Base-by-base conservation (phyloP, 352 stramenopile genomes). In the Globisporangium ultimum region DNA sequence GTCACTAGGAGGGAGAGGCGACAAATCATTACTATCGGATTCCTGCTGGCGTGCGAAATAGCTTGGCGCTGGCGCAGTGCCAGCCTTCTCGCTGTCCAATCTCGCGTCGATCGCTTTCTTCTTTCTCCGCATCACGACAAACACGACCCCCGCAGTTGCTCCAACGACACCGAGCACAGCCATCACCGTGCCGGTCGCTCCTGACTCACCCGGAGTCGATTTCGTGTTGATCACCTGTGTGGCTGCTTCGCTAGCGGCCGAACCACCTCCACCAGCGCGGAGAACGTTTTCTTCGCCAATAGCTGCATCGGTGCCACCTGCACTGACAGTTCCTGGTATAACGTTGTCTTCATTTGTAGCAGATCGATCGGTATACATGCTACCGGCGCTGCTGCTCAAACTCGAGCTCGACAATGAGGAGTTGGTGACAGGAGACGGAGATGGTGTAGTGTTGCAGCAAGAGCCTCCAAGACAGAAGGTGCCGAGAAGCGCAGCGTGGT, bases 401-500 rank as follows among this genome's bases (percentile, higher is more conserved):
- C 9, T 8, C 22, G 55, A 48, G 15, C 32, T 62, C 6, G 57
- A 43, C 21, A 14, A 54, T 20, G 51, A 45, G 18, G 24, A 41
- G 40, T 36, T 48, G 7, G 40, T 58, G 8, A 41, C 55, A 11
- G 43, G 62, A 46, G 12, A 57, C 11, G 43, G 62, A 46, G 12
- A 57, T 15, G 10, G 7, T 7, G 58, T 74, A 36, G 68, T 72
- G 34, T 59, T 66, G 53, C 83, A 91, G 59, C 83, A 92, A 18
- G 66, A 71, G 4, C 78, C 78, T 2, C 70, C 70, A 22, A 90
- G 49, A 49, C 82, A 92, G 62, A 80, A 92, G 14, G 53, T 70
- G 9, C 68, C 68, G 22, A 89, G 28, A 14, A 90, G 60, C n/a
- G 70, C 78, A 0, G 82, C 82, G 67, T 92, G 82, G 42, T 92